Percentiles rank a stretch among this genome's conserved stretches.
Conservation (phyloP, 2,329 filamentous ascomycete species). For the Xylariaceae sp. region DNA sequence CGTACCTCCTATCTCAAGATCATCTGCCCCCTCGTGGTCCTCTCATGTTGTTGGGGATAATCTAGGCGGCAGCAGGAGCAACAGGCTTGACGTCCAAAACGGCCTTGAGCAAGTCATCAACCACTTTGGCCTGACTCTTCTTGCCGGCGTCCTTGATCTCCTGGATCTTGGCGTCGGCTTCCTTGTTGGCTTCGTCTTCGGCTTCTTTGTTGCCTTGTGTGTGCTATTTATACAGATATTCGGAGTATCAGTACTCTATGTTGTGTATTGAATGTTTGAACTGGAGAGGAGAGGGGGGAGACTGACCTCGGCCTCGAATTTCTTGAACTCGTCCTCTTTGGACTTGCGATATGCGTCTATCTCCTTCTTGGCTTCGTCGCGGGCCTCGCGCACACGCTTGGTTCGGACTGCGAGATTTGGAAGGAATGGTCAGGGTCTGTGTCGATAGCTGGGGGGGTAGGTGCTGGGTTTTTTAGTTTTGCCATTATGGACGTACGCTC, state of each 20-base stretch:
- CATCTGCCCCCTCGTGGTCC: no score
- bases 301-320: slow-evolving; percentile 71
- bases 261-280: no score
- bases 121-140: slow-evolving; percentile 73
- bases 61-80: slow-evolving; percentile 34
- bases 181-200: slow-evolving; percentile 73
- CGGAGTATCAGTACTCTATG: slow-evolving; percentile 9
- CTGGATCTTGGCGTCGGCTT: slow-evolving; percentile 75
- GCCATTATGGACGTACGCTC: slow-evolving; percentile 12
- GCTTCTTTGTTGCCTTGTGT: slow-evolving; percentile 81
- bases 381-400: slow-evolving; percentile 94
- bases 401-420: slow-evolving; percentile 62
- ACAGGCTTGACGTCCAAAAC: slow-evolving; percentile 80
- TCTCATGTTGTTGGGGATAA: no score
- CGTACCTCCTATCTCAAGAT: no score
- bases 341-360: slow-evolving; percentile 86
- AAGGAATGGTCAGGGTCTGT: slow-evolving; percentile 9
- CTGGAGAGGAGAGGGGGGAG: no score
- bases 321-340: slow-evolving; percentile 94
- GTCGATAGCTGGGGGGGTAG: background rate
- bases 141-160: slow-evolving; percentile 78
- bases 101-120: slow-evolving; percentile 78
- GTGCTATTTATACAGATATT: slow-evolving; percentile 56
- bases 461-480: slow-evolving; percentile 1
- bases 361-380: slow-evolving; percentile 94